Conservation (phyloP, 2,329 filamentous ascomycete genomes). For the Knufia petricola region DNA sequence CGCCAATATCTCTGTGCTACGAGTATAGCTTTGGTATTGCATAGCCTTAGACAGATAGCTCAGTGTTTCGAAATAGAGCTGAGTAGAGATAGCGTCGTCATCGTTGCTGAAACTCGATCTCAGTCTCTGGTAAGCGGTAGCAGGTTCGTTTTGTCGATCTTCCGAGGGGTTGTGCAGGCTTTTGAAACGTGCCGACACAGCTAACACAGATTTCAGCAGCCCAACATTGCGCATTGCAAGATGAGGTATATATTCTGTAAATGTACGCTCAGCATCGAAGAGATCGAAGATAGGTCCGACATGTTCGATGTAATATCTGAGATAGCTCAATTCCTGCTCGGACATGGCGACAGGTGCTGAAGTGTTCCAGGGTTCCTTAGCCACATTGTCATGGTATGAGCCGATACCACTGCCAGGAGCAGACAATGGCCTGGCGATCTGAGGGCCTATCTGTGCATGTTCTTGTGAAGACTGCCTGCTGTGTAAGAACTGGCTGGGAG, state of each 20-base stretch:
- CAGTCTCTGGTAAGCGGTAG: slow-evolving; percentile 6
- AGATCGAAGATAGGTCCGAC: slow-evolving; percentile 27
- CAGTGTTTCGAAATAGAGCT: slow-evolving; percentile 49
- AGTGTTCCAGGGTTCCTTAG: slow-evolving; percentile 8
- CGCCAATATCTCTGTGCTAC: slow-evolving; percentile 48
- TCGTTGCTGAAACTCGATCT: background rate
- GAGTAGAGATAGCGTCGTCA: background rate
- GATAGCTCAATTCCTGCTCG: slow-evolving; percentile 1
- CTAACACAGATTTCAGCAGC: slow-evolving; percentile 49
- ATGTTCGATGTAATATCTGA: slow-evolving; percentile 5
- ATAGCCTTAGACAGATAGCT: slow-evolving; percentile 53
- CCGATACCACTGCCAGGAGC: background rate
- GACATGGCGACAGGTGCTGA: slow-evolving; percentile 1
- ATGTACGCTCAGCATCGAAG: slow-evolving; percentile 34
- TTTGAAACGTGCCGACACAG: slow-evolving; percentile 39
- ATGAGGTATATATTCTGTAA: slow-evolving; percentile 30
- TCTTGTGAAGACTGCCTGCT: background rate
- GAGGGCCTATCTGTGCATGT: background rate
- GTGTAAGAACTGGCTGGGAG: background rate
- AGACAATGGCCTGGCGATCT: background rate
- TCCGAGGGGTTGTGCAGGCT: slow-evolving; percentile 35
- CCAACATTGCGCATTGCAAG: slow-evolving; percentile 45
- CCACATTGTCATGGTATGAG: slow-evolving; percentile 1
- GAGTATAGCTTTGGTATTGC: slow-evolving; percentile 48
- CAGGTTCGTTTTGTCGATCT: background rate